Base-by-base conservation (phyloP, 2,329 filamentous ascomycete genomes). In the Colletotrichum echinochloae region DNA sequence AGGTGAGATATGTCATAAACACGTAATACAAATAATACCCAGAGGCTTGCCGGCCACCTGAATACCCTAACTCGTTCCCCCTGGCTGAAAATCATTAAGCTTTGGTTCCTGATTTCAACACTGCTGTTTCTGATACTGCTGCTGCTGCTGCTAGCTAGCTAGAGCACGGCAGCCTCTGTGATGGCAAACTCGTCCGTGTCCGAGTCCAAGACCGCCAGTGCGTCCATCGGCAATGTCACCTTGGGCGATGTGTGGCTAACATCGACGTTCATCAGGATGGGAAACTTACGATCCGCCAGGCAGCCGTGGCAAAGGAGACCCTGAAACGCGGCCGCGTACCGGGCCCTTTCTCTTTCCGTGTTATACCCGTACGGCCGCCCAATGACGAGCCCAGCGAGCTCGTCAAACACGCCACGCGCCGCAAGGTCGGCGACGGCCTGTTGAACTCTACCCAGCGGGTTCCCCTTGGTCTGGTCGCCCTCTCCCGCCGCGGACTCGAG, bases 191-290 rank as follows among this genome's bases (percentile, higher is more conserved):
- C 73, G 26, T 83, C 80, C 14, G 64, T 76, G 23, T 79, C 80
- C 0, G 80, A 81, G 71, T 84, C 82, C 48, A 84, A 60, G 37
- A 75, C 71, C 20, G 76, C 81, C 70, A 83, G 49, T 1, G 78
- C 77, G 73, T 82, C 82, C 51, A 75, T 79, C 0, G 81, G 82
- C 33, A 85, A 66, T 0, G 83, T 85, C 6, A 84, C 75, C 73
- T 83, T 78, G 0, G 83, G 82, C 11, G 75, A 76, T 0, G 82
- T 83, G 71, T 85, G 82, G 0, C 83, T 83, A 54, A 85, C 75
- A 52, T 85, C 83, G 0, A 84, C 79, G 30, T 79, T 78, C 11
- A 81, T 80, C 61, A 85, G 39, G 12, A 85, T 82, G 0, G 83
- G 83, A 62, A 83, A 83, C 55, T 73, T 74, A 8, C 30, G 39